phyloP scores from a whole-genome alignment of 140 eudicot genomes.

The Anethum foeniculum region DNA sequence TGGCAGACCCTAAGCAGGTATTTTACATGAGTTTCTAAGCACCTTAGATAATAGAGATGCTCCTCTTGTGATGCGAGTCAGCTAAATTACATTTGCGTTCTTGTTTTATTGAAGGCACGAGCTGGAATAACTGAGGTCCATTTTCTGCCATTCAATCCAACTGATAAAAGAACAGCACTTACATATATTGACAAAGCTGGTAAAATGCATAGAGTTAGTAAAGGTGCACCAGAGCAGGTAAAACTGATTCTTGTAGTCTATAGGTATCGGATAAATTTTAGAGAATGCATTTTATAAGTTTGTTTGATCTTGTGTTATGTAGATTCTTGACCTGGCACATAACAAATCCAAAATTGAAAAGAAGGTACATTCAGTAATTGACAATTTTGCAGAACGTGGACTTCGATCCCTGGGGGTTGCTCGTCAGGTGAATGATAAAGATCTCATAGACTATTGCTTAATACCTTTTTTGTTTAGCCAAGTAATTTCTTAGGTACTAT shows the following conservation, averaged over 20 bases:
- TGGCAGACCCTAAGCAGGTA: constrained; percentile 88
- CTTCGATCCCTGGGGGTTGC: constrained; percentile 92
- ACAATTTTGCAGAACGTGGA: constrained; percentile 86
- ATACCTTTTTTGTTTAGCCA: neutral
- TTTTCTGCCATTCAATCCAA: constrained; percentile 87
- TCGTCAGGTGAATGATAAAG: constrained; percentile 48
- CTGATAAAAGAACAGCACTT: constrained; percentile 88
- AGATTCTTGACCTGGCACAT: constrained; percentile 83
- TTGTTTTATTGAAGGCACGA: constrained; percentile 52
- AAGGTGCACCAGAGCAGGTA: constrained; percentile 99
- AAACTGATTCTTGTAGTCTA: neutral
- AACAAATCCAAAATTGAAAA: constrained; percentile 49
- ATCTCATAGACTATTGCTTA: neutral
- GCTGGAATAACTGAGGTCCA: constrained; percentile 82
- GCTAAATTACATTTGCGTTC: neutral
- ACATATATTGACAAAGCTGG: constrained; percentile 61
- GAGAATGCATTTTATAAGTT: neutral
- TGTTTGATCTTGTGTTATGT: neutral
- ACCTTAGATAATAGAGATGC: neutral
- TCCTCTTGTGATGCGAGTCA: neutral
- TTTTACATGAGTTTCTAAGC: neutral
- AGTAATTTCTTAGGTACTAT: neutral
- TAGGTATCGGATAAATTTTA: neutral
- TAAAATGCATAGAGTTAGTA: constrained; percentile 88
- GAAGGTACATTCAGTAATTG: constrained; percentile 66